Evolutionary conservation across 2,329 filamentous ascomycete genomes (phyloP).

Genomic region (Escovopsis sp.): DNA sequence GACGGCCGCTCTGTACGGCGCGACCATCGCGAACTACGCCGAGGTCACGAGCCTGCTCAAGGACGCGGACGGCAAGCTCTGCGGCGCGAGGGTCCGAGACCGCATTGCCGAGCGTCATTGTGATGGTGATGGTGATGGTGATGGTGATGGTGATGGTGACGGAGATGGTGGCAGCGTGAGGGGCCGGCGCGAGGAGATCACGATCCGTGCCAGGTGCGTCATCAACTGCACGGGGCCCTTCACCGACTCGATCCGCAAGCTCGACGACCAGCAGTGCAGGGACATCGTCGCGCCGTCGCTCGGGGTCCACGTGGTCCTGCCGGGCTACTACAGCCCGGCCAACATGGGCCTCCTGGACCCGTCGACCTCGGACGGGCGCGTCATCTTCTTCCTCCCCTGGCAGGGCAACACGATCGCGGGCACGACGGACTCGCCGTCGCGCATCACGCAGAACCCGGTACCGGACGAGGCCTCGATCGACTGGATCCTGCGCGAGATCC

Average conservation of each 20-base stretch:
- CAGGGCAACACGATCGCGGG: slow-evolving; percentile 86
- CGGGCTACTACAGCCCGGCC: slow-evolving; percentile 71
- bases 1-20: slow-evolving; percentile 77
- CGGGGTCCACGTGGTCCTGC: slow-evolving; percentile 74
- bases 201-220: slow-evolving; percentile 62
- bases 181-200: slow-evolving; percentile 47
- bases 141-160: too few relatives aligned
- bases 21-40: slow-evolving; percentile 69
- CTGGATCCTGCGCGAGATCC: slow-evolving; percentile 76
- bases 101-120: slow-evolving; percentile 40
- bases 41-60: slow-evolving; percentile 68
- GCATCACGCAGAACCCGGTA: slow-evolving; percentile 57
- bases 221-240: slow-evolving; percentile 86
- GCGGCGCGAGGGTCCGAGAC: slow-evolving; percentile 61
- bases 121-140: too few relatives aligned
- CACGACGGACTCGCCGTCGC: slow-evolving; percentile 66
- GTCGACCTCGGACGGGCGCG: slow-evolving; percentile 71
- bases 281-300: slow-evolving; percentile 78
- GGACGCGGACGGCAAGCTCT: slow-evolving; percentile 56
- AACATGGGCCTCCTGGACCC: slow-evolving; percentile 85
- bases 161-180: slow-evolving; percentile 18
- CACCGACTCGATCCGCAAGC: slow-evolving; percentile 70
- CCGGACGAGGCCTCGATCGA: slow-evolving; percentile 73
- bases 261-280: slow-evolving; percentile 57
- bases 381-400: slow-evolving; percentile 90